Base-by-base conservation (phyloP, 805 yeast species). In the Candida khao-thaluensis region DNA sequence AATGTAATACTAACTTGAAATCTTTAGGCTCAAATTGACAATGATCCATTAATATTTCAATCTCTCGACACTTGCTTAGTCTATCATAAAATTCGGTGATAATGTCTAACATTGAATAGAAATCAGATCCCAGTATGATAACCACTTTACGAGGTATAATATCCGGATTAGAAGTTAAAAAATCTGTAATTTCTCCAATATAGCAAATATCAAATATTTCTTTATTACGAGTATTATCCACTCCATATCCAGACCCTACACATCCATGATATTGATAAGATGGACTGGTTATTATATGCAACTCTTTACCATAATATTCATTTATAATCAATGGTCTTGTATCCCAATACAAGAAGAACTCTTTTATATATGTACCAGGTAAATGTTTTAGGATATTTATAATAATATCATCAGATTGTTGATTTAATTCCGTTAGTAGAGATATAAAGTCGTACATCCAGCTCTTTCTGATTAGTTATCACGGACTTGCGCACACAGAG, bases 261-360 rank as follows among this genome's bases (percentile, higher is more conserved):
- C 38, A 35, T n/a, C 30, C 41, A 37, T 38, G 46, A 29, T 23
- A 37, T 39, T 37, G 50, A 9, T 27, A 17, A 20, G 29, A 33
- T 2, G 71, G 70, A 7, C 62, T 48, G 8, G 66, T 45, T 2
- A 62, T 47, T 18, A 65, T 57, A 38, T 64, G 70, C 6, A 66
- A 17, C 27, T 66, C 70, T 30, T 53, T 52, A 35, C 48, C 24
- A 48, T 52, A 66, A 45, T 51, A 61, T 12, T 50, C 50, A 4
- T 54, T 50, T 11, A 59, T 47, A 21, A 66, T 48, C 17, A 56
- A 35, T 3, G 38, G 35, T 30, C 66, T 51, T 4, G 63, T 42
- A 4, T 15, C n/a, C 35, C 50, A 41, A 29, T 42, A 42, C 18
- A 62, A 43, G 17, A 61, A 45, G 35, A 59, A 50, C 17, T 61